Base-by-base conservation (phyloP, 192 early-diverging fungal genomes). In the Coemansia sp. region DNA sequence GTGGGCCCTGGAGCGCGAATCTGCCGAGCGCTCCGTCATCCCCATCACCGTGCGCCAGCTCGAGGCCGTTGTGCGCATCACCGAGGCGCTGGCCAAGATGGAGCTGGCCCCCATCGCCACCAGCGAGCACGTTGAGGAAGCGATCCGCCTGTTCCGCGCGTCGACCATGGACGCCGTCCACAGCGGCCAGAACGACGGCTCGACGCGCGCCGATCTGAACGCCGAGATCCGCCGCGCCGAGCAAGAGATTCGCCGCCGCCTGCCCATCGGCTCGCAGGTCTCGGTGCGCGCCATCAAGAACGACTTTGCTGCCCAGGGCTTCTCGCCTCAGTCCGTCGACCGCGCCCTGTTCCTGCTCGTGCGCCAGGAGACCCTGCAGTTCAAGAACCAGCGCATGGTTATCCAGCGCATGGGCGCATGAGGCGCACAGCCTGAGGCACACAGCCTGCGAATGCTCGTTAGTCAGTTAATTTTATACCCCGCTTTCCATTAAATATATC, bases 151-250 rank as follows among this genome's bases (percentile, higher is more conserved):
- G 48, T 99, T 99, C 84, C 92, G 96, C 72, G 84, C 83, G 53
- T 96, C 95, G 6, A 99, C 97, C 20, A 94, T 99, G 87, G 89
- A 92, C 48, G 97, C 97, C 18, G 89, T 97, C 34, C 86, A 95
- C 58, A 83, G 86, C 27, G 93, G 93, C 26, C 83, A 87, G 52
- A 83, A 68, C 45, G 64, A 94, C 48, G 96, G 93, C 41, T 72
- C 90, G 62, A 85, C 84, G 9, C 81, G 89, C 36, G 57, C 78
- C 22, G 84, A 93, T 23, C 77, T 94, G 25, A 78, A 81, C 35
- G 64, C 74, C 17, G 85, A 92, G 66, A 86, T 99, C 27, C 81
- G 86, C 45, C 59, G 80, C 23, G 82, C 93, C 22, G 92, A 96
- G 76, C 81, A 84, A 18, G 84, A 88, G 49, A 88, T 99, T 46